Evolutionary conservation across 108 stramenopile genomes (phyloP).

Genomic region (Cyclotella cryptica): DNA sequence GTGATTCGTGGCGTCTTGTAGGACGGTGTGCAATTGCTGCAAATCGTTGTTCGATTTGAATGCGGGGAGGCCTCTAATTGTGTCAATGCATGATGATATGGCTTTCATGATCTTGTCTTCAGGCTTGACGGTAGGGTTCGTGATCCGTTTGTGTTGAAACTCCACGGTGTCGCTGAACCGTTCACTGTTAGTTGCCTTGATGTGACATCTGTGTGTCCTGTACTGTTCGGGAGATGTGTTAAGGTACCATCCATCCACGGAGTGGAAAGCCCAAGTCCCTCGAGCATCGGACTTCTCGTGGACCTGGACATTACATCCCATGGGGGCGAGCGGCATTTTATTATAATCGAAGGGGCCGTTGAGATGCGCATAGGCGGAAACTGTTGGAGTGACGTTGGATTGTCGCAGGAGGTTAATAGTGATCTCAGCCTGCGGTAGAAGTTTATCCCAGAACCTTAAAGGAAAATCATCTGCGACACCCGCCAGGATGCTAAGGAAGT

Average conservation of each 20-base stretch:
- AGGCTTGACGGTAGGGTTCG: not conserved
- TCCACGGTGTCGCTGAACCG: not conserved
- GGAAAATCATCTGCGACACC: conserved; percentile 36
- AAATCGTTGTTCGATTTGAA: no score
- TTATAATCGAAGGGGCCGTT: conserved; percentile 46
- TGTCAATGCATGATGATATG: no score
- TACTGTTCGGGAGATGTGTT: conserved; percentile 26
- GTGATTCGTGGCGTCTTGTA: no score
- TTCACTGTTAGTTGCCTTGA: not conserved
- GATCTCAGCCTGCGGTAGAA: conserved; percentile 39
- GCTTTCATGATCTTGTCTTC: not conserved
- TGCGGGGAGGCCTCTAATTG: no score
- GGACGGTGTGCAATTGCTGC: no score
- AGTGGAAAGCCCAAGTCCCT: conserved; percentile 13
- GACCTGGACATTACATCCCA: conserved; percentile 32
- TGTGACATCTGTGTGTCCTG: not conserved
- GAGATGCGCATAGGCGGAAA: conserved; percentile 40
- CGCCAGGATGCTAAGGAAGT: conserved; percentile 52
- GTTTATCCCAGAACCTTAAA: conserved; percentile 32
- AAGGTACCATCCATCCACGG: conserved; percentile 18
- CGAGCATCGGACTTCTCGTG: conserved; percentile 24
- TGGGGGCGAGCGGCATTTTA: conserved; percentile 53
- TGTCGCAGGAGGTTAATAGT: conserved; percentile 48
- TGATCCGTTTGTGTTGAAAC: not conserved
- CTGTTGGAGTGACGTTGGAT: conserved; percentile 21